Base-by-base conservation (phyloP, 306 rosid genomes). In the Medicago arabica region DNA sequence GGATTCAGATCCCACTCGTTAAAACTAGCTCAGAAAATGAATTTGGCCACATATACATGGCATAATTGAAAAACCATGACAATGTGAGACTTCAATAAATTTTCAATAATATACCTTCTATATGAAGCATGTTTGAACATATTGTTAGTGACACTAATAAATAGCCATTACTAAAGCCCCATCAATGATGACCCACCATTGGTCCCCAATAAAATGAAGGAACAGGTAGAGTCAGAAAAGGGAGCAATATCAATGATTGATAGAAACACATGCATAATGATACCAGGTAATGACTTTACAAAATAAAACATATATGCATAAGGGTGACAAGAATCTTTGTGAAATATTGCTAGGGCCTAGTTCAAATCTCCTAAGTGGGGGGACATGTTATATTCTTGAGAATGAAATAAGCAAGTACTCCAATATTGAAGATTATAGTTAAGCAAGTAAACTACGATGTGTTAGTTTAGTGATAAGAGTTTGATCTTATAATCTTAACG, bases 181-280 rank as follows among this genome's bases (percentile, higher is more conserved):
- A 6, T 6, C 9, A 50, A n/a, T 50, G 62, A 55, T 23, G 65
- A 59, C 39, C 17, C 11, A 55, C 61, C 63, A 16, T 59, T 59
- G 16, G 10, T 25, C 39, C 65, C 38, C 10, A 44, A 21, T 39
- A 67, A 44, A 67, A 44, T 12, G 39, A 69, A 47, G 9, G 60
- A 25, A 69, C 59, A 9, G 28, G 16, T 6, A n/a, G 14, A 46
- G 62, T 50, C 11, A 50, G 47, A n/a, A 49, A 69, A 50, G 40
- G 55, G 59, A 25, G 44, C 40, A 70, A 50, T 51, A 70, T 31
- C 75, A 70, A 70, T 70, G 28, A 70, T 70, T 50, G 47, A 51
- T 50, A 34, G 49, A 51, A 70, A 40, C 49, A 70, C 75, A 16
- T 51, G 44, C 44, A 70, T 51, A 38, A 70, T 34, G 75, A 51